Evolutionary conservation across 2,329 filamentous ascomycete species (phyloP).

Genomic region (Cytospora chrysosperma): DNA sequence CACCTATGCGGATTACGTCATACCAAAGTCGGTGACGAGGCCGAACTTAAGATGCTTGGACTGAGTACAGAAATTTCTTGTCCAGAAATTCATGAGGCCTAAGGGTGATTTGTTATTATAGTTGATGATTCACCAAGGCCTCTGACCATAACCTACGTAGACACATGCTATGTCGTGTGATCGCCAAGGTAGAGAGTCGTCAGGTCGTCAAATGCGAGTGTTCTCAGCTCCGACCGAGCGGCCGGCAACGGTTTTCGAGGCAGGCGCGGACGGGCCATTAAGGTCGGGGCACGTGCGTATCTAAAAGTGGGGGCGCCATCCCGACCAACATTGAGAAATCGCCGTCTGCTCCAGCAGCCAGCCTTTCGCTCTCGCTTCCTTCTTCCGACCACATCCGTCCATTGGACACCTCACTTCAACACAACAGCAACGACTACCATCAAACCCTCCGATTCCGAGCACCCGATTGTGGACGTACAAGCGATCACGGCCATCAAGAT

Average conservation of each 20-base stretch:
- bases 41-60: not conserved
- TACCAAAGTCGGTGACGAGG: not conserved
- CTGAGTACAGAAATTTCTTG: not conserved
- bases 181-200: not conserved
- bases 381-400: constrained; percentile 20
- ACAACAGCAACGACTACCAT: constrained; percentile 3
- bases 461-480: constrained; percentile 20
- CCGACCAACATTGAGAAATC: constrained; percentile 11
- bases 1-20: not conserved
- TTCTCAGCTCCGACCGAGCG: not conserved
- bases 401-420: constrained; percentile 17
- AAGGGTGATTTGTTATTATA: not conserved
- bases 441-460: constrained; percentile 13
- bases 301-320: constrained; percentile 11
- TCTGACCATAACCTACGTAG: not conserved
- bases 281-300: constrained; percentile 16
- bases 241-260: constrained; percentile 9
- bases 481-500: constrained; percentile 56
- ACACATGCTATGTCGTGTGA: not conserved
- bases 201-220: not conserved
- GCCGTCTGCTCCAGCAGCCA: constrained; percentile 8
- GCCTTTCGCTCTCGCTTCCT: constrained; percentile 20
- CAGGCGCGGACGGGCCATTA: not conserved
- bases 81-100: not conserved
- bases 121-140: not conserved